Conservation (phyloP, 768 basidiomycete species). For the Lentinula aciculospora region DNA sequence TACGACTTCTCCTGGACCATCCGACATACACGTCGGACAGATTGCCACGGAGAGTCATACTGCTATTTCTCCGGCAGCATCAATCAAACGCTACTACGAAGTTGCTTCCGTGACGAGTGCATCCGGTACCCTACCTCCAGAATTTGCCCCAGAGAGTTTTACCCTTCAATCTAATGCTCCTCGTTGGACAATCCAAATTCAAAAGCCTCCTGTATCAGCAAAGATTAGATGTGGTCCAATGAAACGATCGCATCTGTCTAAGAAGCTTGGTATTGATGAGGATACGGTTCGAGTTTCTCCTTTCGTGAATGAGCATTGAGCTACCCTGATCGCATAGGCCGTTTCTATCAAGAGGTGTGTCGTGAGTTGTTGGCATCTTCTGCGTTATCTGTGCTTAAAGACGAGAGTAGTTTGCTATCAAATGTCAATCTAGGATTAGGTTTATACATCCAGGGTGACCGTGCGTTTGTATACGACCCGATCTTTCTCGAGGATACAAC, state of each 20-base stretch:
- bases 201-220: slow-evolving; percentile 28
- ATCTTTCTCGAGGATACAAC: slow-evolving; percentile 43
- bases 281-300: slow-evolving; percentile 28
- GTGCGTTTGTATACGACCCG: slow-evolving; percentile 53
- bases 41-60: background rate
- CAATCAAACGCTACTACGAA: background rate
- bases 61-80: background rate
- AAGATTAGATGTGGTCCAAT: slow-evolving; percentile 26
- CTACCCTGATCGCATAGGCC: background rate
- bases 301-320: background rate
- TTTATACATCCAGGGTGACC: slow-evolving; percentile 28
- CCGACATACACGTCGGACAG: background rate
- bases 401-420: slow-evolving; percentile 26
- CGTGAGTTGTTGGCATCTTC: background rate
- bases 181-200: slow-evolving; percentile 36
- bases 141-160: background rate
- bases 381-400: background rate
- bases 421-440: slow-evolving; percentile 36
- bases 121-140: background rate
- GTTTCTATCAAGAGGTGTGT: slow-evolving; percentile 17
- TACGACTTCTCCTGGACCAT: background rate
- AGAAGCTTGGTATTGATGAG: slow-evolving; percentile 17
- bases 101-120: background rate
- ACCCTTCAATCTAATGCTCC: slow-evolving; percentile 4
- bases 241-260: slow-evolving; percentile 23